Evolutionary conservation across 352 stramenopile species (phyloP), one percentile per base, ranked within the genome.

Genomic region (Globisporangium ultimum): DNA sequence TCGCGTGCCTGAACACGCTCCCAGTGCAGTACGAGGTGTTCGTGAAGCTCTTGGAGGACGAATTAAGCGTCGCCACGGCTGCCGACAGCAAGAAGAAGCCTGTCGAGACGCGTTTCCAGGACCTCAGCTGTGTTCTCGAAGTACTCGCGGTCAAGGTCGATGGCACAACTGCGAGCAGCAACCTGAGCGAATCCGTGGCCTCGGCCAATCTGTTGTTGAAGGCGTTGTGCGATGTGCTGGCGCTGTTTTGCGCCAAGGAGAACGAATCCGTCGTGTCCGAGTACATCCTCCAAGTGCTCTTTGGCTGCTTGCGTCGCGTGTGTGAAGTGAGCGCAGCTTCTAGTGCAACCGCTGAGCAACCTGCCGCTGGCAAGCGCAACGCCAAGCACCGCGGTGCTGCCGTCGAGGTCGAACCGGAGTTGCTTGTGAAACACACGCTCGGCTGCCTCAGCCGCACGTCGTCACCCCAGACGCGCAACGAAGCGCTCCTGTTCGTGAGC

Each of bases 251-350:
- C 51, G 65, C 69, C 7, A 58, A 72, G 9, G 72, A 79, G 22
- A 63, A 88, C 52, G 70, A 84, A 24, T 74, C 63, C n/a, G 59
- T 62, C 17, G 77, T 89, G 8, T 89, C 84, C 1, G 80, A 93
- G 59, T 93, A 93, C 66, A 72, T 91, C n/a, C 55, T 91, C 17
- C 84, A 93, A 63, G 74, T 93, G 15, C 61, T 93, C 18, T 93
- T 91, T 56, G 74, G 72, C 28, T 91, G 84, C 38, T 64, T 93
- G 53, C 80, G 84, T 56, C 81, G 80, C 43, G 72, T 89, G 9
- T 93, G 84, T 36, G 76, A 91, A 51, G 70, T 76, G 20, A 69
- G 68, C 38, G 56, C 48, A 2, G 28, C 28, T 10, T 48, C 54
- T 13, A 41, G 58, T 2, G 38, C 28, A 2, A 24, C 45, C 1